Evolutionary conservation across 208 protist species (phyloP).

Genomic region (Tritrichomonas musculus): DNA sequence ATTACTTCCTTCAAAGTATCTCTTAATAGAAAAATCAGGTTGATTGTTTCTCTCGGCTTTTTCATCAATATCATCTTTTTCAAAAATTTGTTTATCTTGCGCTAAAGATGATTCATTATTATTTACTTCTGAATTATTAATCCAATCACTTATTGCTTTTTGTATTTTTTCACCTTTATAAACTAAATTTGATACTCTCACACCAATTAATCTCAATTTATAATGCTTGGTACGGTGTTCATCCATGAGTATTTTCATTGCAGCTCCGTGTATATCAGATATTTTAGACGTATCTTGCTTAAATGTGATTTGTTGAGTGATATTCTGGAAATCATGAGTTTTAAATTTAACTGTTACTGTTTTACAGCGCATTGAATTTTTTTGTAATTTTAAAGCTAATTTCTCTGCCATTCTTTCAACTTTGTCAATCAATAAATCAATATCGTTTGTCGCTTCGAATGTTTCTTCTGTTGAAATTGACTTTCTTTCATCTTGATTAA

Average conservation of each 20-base stretch:
- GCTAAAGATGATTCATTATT: too few relatives aligned
- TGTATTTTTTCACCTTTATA: background rate
- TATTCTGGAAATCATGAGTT: background rate
- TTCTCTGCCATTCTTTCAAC: background rate
- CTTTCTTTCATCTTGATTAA: background rate
- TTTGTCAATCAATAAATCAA: background rate
- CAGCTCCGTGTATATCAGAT: background rate
- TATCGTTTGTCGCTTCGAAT: background rate
- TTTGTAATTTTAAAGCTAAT: background rate
- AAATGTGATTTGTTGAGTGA: background rate
- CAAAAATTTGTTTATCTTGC: too few relatives aligned
- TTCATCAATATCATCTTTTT: too few relatives aligned
- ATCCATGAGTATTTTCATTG: background rate
- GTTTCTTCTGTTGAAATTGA: background rate
- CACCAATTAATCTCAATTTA: slow-evolving; percentile 9
- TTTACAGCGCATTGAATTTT: background rate
- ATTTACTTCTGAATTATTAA: too few relatives aligned
- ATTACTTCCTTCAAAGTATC: too few relatives aligned
- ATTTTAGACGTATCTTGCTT: background rate
- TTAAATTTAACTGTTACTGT: slow-evolving; percentile 22
- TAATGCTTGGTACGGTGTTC: background rate
- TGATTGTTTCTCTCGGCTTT: too few relatives aligned
- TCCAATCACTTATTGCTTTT: background rate
- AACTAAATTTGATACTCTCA: background rate
- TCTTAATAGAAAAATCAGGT: too few relatives aligned